Conservation (phyloP, 164 flowering plant species). For the Echeveria elegans region DNA sequence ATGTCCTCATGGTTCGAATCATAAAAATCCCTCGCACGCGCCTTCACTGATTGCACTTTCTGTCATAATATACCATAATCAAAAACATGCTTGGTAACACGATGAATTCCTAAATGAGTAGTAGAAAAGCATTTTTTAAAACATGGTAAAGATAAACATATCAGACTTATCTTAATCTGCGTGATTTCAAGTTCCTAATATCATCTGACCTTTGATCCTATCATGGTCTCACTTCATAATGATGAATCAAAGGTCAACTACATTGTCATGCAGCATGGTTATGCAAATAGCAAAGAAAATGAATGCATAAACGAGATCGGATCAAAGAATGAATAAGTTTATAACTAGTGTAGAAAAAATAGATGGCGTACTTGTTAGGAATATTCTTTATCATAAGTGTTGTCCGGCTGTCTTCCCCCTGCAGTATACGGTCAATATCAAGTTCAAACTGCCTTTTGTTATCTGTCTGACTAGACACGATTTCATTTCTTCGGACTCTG, state of each 20-base stretch:
- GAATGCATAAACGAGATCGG: neutral
- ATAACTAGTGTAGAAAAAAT: neutral
- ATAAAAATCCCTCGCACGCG: neutral
- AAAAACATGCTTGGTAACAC: neutral
- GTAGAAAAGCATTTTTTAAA: neutral
- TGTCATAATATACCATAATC: neutral
- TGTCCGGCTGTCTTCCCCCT: conserved; percentile 49
- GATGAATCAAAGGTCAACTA: neutral
- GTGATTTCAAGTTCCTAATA: neutral
- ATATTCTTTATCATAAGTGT: conserved; percentile 64
- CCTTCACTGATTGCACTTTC: neutral
- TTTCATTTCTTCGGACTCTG: conserved; percentile 45
- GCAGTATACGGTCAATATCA: conserved; percentile 42
- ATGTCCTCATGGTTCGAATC: neutral
- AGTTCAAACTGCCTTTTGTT: conserved; percentile 53
- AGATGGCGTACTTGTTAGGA: conserved; percentile 51
- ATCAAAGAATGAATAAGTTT: neutral
- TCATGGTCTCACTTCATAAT: neutral
- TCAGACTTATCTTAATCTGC: neutral
- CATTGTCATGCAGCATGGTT: neutral
- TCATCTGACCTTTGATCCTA: neutral
- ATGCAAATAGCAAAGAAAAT: neutral
- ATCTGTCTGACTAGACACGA: conserved; percentile 35
- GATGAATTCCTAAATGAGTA: neutral
- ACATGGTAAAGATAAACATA: too few species aligned